Evolutionary conservation across 2,329 filamentous ascomycete genomes (phyloP).

Genomic region (Penicillium aurantiogriseum): DNA sequence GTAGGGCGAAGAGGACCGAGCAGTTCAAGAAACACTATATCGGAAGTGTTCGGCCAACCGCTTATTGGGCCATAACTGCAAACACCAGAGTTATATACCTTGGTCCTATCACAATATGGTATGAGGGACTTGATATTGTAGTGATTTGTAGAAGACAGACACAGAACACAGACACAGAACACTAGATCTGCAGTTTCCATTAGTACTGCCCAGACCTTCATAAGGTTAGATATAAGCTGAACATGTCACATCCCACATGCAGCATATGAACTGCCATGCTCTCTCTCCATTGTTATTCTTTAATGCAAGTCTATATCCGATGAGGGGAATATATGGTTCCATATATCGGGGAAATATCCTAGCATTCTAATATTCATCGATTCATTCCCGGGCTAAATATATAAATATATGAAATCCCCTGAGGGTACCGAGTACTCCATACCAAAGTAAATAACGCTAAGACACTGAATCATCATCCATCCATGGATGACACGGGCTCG

Average conservation of each 20-base stretch:
- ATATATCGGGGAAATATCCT: background rate
- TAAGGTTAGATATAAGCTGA: background rate
- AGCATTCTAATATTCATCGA: background rate
- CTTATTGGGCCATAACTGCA: background rate
- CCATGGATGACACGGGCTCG: conserved; percentile 18
- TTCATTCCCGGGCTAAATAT: background rate
- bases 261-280: background rate
- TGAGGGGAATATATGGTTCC: background rate
- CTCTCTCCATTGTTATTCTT: background rate
- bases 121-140: background rate
- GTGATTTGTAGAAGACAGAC: background rate
- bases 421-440: too few species aligned
- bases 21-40: background rate
- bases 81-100: background rate
- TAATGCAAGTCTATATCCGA: background rate
- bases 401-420: background rate
- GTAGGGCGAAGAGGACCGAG: background rate
- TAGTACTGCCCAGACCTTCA: background rate
- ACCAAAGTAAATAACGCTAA: background rate
- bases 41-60: background rate
- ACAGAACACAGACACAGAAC: background rate
- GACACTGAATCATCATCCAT: conserved; percentile 1
- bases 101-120: conserved; percentile 14
- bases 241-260: conserved; percentile 1
- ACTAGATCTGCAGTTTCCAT: background rate